These are phyloP conservation scores for Leptomonas seymouri DNA, from an alignment of 208 protist species.

Conservation along the genomic window DNA sequence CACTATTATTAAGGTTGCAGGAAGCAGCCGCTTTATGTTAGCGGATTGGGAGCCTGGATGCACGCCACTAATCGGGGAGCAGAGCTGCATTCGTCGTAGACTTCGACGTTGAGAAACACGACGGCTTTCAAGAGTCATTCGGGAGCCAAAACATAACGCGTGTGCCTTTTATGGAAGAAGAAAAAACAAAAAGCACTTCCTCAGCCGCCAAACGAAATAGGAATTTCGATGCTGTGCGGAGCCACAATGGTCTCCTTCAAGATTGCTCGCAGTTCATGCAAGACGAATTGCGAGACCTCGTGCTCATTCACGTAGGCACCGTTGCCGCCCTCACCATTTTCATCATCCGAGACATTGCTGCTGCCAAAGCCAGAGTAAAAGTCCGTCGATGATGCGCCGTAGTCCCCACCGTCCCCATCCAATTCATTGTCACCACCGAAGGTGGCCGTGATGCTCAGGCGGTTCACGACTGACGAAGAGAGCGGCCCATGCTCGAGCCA, in stretches of 20 bases:
- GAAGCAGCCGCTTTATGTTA: too few relatives aligned
- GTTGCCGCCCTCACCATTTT: conserved; percentile 26
- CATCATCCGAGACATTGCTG: conserved; percentile 31
- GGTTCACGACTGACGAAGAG: conserved; percentile 62
- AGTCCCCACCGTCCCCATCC: conserved; percentile 15
- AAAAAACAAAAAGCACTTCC: not conserved
- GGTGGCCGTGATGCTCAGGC: conserved; percentile 58
- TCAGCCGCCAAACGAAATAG: conserved; percentile 34
- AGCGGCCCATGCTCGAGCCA: conserved; percentile 79
- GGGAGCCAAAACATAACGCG: too few relatives aligned
- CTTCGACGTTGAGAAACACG: too few relatives aligned
- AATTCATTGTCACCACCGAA: conserved; percentile 51
- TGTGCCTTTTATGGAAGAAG: not conserved
- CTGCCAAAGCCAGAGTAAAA: conserved; percentile 36
- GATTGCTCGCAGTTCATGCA: conserved; percentile 68
- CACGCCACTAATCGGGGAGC: too few relatives aligned
- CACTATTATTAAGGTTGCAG: too few relatives aligned
- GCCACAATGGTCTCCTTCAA: conserved; percentile 72
- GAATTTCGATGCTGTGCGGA: conserved; percentile 70
- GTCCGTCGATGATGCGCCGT: conserved; percentile 29
- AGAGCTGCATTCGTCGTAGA: too few relatives aligned
- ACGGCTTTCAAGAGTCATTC: too few relatives aligned
- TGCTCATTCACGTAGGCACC: conserved; percentile 69
- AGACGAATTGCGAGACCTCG: conserved; percentile 67
- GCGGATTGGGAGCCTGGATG: too few relatives aligned